Evolutionary conservation across 1,139 yeast genomes (phyloP), one percentile per base, ranked within the genome.

Genomic region (Candida neerlandica): DNA sequence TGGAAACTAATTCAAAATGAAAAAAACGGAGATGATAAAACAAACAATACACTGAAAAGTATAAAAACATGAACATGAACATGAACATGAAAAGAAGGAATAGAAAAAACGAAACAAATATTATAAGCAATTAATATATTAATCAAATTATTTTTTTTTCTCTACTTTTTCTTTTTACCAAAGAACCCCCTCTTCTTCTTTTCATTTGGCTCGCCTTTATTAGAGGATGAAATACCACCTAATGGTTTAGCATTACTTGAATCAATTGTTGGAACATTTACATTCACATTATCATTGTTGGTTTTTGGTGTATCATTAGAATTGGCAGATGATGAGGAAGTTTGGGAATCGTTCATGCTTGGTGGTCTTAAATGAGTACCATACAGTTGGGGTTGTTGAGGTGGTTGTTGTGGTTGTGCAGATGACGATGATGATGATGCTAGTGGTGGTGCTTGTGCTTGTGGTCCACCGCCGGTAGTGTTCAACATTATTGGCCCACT

Each of bases 101-200:
- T n/a, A 18, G n/a, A 35, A 35, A 35, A 26, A 23, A 37, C 18
- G 5, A 32, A 41, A 32, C 12, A 14, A 33, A 16, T 6, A 18
- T 19, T 18, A 41, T 5, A 29, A 15, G 15, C 15, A 27, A 9
- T n/a, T 11, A 15, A 40, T n/a, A 40, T 27, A 27, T 12, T 16
- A 27, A 27, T 15, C 26, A 39, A 39, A 39, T 12, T n/a, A 26
- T 4, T 12, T 23, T 38, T 38, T 18, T 21, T 14, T 14, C 26
- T 39, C n/a, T 19, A 29, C 23, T 33, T 32, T 21, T 33, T 42
- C 37, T 23, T 42, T 32, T 45, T 47, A 26, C 72, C 67, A 52
- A 75, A 71, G 1, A 75, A 56, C 1, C 78, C 77, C 43, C 62
- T 66, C 62, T 71, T 71, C 45, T 61, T 62, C 27, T 61, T 58